A percentile compares a stretch with the other conserved stretches of the same genome.
Conservation (phyloP, 106 monocot species). For the Dioscorea alata region DNA sequence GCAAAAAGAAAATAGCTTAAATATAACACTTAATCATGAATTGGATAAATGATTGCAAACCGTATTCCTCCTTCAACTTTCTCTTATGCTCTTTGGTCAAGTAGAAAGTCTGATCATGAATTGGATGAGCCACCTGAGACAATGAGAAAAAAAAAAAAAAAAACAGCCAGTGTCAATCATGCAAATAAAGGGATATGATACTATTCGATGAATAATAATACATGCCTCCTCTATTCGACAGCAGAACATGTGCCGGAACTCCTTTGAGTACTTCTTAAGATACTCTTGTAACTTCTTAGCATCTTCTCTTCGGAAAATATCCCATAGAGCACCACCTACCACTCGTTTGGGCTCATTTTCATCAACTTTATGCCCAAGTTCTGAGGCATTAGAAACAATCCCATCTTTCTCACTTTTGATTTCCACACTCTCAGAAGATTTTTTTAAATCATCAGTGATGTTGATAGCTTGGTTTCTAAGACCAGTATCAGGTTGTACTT, state of each 20-base stretch:
- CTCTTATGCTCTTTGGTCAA: conserved; percentile 1
- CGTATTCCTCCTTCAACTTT: not conserved
- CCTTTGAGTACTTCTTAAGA: conserved; percentile 23
- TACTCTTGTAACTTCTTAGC: conserved; percentile 13
- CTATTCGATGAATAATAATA: too few species aligned
- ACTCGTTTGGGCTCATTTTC: not conserved
- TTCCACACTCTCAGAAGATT: not conserved
- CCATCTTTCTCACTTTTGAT: not conserved
- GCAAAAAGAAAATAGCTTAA: not conserved
- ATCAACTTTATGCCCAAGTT: not conserved
- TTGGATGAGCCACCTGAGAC: conserved; percentile 7
- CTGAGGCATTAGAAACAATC: not conserved
- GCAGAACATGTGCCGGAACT: conserved; percentile 31
- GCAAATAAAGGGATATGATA: too few species aligned
- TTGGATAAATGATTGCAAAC: not conserved
- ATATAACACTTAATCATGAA: not conserved
- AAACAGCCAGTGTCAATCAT: not conserved
- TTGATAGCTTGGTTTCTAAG: too few species aligned
- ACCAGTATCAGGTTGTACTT: too few species aligned
- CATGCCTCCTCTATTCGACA: conserved; percentile 20
- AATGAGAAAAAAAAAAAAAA: too few species aligned
- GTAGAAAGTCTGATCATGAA: conserved; percentile 8
- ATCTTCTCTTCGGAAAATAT: conserved; percentile 40
- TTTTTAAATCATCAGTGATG: too few species aligned
- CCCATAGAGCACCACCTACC: conserved; percentile 40